These are phyloP conservation scores for Phialophora verrucosa DNA, from an alignment of 2,329 filamentous ascomycete genomes.

Conservation along the genomic window DNA sequence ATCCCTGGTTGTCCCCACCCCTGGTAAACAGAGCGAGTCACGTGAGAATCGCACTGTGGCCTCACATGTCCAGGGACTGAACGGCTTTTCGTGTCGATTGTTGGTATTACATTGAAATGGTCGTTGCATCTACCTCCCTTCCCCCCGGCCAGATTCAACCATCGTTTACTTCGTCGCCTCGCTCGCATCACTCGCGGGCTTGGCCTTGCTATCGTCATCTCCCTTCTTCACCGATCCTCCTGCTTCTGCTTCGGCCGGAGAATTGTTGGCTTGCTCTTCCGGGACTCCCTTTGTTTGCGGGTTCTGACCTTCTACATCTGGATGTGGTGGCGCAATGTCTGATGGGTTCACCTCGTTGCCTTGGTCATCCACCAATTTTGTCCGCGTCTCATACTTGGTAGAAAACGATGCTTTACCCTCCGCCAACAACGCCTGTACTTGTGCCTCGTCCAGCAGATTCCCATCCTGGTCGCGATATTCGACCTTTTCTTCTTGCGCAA, in stretches of 20 bases:
- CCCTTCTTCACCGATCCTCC: conserved; percentile 45
- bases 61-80: background rate
- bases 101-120: conserved; percentile 21
- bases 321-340: conserved; percentile 58
- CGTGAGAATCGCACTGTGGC: background rate
- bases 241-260: conserved; percentile 44
- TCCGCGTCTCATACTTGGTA: conserved; percentile 94
- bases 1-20: background rate
- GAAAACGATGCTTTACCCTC: conserved; percentile 94
- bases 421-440: conserved; percentile 72
- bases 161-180: conserved; percentile 50
- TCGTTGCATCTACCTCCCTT: conserved; percentile 15
- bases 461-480: conserved; percentile 96
- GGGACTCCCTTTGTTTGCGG: conserved; percentile 57
- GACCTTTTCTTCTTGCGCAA: conserved; percentile 75
- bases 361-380: conserved; percentile 76
- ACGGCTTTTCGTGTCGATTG: background rate
- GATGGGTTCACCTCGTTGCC: conserved; percentile 73
- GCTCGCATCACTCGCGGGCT: conserved; percentile 55
- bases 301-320: conserved; percentile 63
- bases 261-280: conserved; percentile 46
- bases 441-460: conserved; percentile 80
- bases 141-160: background rate
- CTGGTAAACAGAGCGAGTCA: background rate
- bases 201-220: conserved; percentile 47